Evolutionary conservation across 169 alveolate genomes (phyloP).

Genomic region (Theileria parva): DNA sequence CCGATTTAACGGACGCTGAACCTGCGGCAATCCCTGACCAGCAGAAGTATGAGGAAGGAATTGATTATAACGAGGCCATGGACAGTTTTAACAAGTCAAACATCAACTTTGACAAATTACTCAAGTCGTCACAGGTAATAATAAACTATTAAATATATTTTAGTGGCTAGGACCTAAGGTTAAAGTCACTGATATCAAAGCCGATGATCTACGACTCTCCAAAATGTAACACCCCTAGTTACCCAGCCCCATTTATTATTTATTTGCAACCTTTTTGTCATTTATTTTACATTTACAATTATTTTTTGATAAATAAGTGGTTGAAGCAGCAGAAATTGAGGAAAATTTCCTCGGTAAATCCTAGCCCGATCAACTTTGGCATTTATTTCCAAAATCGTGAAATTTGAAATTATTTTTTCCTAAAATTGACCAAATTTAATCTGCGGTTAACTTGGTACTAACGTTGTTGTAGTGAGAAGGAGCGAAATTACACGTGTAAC

Average conservation of each 20-base stretch:
- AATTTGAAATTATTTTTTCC: too few species aligned
- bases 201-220: slow-evolving; percentile 50
- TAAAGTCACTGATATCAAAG: slow-evolving; percentile 41
- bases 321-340: too few species aligned
- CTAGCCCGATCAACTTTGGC: too few species aligned
- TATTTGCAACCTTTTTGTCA: too few species aligned
- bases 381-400: too few species aligned
- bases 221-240: slow-evolving; percentile 13
- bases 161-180: slow-evolving; percentile 55
- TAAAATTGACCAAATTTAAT: background rate
- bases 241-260: too few species aligned
- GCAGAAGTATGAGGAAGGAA: background rate
- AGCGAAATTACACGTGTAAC: slow-evolving; percentile 16
- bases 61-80: slow-evolving; percentile 4
- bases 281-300: too few species aligned
- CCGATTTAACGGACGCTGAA: background rate
- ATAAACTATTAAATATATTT: background rate
- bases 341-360: too few species aligned
- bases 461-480: slow-evolving; percentile 36
- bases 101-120: background rate
- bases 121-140: background rate
- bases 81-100: background rate
- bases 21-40: background rate
- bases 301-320: too few species aligned
- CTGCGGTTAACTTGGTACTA: too few species aligned